A percentile compares a stretch with the other conserved stretches of the same genome.
Evolutionary conservation across 129 eudicot species (phyloP).

Genomic region (Tagetes patula): DNA sequence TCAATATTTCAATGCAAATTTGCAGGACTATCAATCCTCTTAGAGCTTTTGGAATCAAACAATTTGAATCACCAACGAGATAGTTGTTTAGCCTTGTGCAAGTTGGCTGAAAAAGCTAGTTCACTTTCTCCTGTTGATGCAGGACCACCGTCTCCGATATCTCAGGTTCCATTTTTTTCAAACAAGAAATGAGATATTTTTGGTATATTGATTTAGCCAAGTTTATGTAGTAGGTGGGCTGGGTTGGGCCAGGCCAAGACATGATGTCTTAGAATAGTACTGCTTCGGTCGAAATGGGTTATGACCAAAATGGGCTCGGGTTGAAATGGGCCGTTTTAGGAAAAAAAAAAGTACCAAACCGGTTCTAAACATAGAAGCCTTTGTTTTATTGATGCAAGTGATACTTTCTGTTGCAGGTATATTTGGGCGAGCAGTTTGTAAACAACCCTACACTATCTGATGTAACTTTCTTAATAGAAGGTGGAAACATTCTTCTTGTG

Average conservation of each 20-base stretch:
- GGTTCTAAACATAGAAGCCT: not conserved
- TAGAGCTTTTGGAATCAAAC: constrained; percentile 49
- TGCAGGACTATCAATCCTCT: constrained; percentile 50
- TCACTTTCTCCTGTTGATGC: constrained; percentile 57
- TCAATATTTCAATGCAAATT: constrained; percentile 21
- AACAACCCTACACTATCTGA: constrained; percentile 77
- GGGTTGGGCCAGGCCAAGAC: too few relatives aligned
- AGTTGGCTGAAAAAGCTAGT: constrained; percentile 54
- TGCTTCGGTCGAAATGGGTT: too few relatives aligned
- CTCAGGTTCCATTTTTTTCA: constrained; percentile 27
- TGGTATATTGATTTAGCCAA: not conserved
- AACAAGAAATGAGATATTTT: not conserved
- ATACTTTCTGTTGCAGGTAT: constrained; percentile 53
- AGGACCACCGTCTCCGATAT: constrained; percentile 63
- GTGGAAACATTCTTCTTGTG: constrained; percentile 21
- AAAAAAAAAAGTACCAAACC: not conserved
- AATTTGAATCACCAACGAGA: constrained; percentile 54
- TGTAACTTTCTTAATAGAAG: constrained; percentile 73
- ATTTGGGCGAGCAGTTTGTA: constrained; percentile 79
- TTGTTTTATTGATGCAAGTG: not conserved
- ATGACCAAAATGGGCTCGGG: too few relatives aligned
- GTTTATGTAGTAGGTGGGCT: too few relatives aligned
- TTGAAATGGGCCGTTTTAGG: not conserved
- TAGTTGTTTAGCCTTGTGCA: constrained; percentile 53
- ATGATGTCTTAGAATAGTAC: too few relatives aligned